Percentiles rank a stretch among this genome's conserved stretches.
Conservation (phyloP, 805 yeast species). For the Candida nitratophila region DNA sequence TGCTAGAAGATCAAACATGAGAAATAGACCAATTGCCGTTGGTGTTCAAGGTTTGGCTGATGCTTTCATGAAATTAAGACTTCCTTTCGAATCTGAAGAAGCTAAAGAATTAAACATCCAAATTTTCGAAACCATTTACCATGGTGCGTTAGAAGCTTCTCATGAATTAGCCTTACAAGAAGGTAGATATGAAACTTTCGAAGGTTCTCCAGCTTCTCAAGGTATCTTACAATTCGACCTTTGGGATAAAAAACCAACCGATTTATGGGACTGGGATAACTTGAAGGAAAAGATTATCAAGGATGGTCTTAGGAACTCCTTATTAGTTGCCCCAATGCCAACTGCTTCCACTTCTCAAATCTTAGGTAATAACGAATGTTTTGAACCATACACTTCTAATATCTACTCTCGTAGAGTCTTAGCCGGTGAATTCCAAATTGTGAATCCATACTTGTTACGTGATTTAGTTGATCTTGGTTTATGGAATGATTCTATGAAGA, state of each 20-base stretch:
- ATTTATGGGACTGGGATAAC: constrained; percentile 52
- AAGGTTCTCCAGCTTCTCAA: constrained; percentile 54
- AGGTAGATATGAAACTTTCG: constrained; percentile 43
- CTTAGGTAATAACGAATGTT: constrained; percentile 55
- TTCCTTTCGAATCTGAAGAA: constrained; percentile 52
- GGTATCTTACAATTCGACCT: constrained; percentile 51
- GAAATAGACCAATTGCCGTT: constrained; percentile 55
- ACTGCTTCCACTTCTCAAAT: constrained; percentile 63
- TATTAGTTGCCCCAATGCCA: constrained; percentile 61
- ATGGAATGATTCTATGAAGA: constrained; percentile 53
- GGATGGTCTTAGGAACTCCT: constrained; percentile 50
- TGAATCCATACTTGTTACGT: constrained; percentile 49
- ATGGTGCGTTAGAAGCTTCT: constrained; percentile 52
- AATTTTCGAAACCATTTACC: constrained; percentile 56
- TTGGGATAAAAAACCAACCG: constrained; percentile 54
- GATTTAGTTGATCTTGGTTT: constrained; percentile 53
- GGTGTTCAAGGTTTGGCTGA: constrained; percentile 63
- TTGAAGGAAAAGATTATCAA: constrained; percentile 40
- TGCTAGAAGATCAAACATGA: constrained; percentile 46
- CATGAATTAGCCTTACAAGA: constrained; percentile 44
- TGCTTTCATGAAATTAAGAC: constrained; percentile 46
- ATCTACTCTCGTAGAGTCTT: constrained; percentile 57
- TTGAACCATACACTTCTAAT: constrained; percentile 57
- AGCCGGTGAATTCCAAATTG: constrained; percentile 60
- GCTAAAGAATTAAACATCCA: constrained; percentile 51